These are phyloP conservation scores for Sugiyamaella neomexicana DNA, from an alignment of 1,139 yeast species.

Conservation along the genomic window DNA sequence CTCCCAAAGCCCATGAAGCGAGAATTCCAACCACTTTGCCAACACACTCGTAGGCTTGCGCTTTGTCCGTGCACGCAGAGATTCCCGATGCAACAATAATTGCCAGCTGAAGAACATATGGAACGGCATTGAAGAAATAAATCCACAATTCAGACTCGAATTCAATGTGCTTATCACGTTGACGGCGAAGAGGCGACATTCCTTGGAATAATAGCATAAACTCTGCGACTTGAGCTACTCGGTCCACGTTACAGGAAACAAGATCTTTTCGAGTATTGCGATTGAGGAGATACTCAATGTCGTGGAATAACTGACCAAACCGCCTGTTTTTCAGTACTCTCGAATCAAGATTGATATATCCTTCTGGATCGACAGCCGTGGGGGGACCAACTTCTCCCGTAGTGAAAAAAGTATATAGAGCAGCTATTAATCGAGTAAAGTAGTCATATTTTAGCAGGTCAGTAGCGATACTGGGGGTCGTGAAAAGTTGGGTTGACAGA, in stretches of 20 bases:
- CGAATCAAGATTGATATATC: slow-evolving; percentile 39
- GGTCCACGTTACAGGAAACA: slow-evolving; percentile 37
- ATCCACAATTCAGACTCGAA: slow-evolving; percentile 88
- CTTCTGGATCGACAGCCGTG: slow-evolving; percentile 44
- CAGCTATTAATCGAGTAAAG: slow-evolving; percentile 62
- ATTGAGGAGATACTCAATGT: slow-evolving; percentile 73
- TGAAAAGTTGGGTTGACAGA: slow-evolving; percentile 81
- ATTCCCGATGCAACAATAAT: slow-evolving; percentile 42
- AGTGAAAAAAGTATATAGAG: slow-evolving; percentile 66
- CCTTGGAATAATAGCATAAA: slow-evolving; percentile 76
- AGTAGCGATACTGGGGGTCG: slow-evolving; percentile 78
- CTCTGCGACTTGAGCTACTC: slow-evolving; percentile 56
- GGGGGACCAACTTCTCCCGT: slow-evolving; percentile 55
- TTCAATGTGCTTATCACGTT: slow-evolving; percentile 80
- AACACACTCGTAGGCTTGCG: slow-evolving; percentile 27
- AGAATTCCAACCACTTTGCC: slow-evolving; percentile 32
- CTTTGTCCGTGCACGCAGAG: slow-evolving; percentile 24
- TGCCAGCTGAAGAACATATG: slow-evolving; percentile 43
- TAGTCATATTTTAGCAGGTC: slow-evolving; percentile 70
- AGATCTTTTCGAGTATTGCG: slow-evolving; percentile 58
- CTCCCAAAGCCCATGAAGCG: slow-evolving; percentile 37
- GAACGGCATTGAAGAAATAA: slow-evolving; percentile 74
- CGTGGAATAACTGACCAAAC: slow-evolving; percentile 84
- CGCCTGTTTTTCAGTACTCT: slow-evolving; percentile 64
- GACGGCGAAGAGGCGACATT: slow-evolving; percentile 71